phyloP scores from a whole-genome alignment of 169 alveolate genomes.

The Babesia bigemina region DNA sequence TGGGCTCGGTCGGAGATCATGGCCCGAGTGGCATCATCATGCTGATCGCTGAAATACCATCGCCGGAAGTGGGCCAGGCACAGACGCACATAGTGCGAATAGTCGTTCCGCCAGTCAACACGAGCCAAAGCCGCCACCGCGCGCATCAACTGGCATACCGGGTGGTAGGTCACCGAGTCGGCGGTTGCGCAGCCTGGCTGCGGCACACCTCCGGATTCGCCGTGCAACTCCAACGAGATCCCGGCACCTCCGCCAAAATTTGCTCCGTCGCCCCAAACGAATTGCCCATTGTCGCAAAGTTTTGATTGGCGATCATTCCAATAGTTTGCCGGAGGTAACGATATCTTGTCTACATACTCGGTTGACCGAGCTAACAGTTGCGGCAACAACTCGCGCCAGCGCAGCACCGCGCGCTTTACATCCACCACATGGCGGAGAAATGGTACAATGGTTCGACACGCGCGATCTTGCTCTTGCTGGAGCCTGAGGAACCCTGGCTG shows the following conservation, averaged over 20 bases:
- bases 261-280: neutral
- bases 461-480: constrained; percentile 21
- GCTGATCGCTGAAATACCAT: constrained; percentile 6
- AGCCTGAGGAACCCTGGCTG: constrained; percentile 5
- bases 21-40: neutral
- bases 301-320: neutral
- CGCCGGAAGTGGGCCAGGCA: constrained; percentile 6
- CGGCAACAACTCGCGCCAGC: neutral
- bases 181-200: neutral
- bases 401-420: neutral
- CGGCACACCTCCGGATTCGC: neutral
- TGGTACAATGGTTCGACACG: neutral
- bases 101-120: constrained; percentile 19
- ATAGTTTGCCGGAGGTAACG: neutral
- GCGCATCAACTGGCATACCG: constrained; percentile 42
- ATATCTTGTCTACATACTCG: neutral
- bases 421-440: constrained; percentile 8
- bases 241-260: too few relatives aligned
- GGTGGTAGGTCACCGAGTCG: constrained; percentile 36
- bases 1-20: neutral
- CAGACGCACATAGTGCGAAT: neutral
- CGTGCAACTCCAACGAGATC: neutral
- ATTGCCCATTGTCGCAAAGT: neutral
- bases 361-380: constrained; percentile 1
- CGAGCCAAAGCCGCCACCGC: constrained; percentile 7